Percentiles rank a stretch among this genome's conserved stretches.
Evolutionary conservation across 495 filamentous ascomycete genomes (phyloP).

Genomic region (Bathelium albidoporum): DNA sequence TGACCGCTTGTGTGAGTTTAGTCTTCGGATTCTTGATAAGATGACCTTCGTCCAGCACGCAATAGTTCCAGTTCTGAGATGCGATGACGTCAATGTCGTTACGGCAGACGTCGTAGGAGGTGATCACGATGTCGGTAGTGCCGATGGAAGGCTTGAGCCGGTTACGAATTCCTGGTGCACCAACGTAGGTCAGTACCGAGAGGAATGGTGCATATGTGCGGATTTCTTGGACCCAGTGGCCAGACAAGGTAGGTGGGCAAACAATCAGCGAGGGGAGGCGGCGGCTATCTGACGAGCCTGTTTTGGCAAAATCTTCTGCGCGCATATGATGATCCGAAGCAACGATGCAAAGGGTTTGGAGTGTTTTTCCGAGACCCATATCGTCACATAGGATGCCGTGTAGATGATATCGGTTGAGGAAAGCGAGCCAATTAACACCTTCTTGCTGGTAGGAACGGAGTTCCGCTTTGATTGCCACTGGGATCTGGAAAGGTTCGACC

Average conservation of each 20-base stretch:
- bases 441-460: conserved; percentile 96
- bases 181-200: conserved; percentile 77
- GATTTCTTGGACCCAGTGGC: conserved; percentile 98
- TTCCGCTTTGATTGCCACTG: conserved; percentile 92
- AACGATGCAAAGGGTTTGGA: conserved; percentile 96
- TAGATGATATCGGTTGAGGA: conserved; percentile 94
- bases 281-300: conserved; percentile 61
- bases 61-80: conserved; percentile 88
- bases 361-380: conserved; percentile 96
- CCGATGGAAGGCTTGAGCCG: conserved; percentile 55
- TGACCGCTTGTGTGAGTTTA: conserved; percentile 85
- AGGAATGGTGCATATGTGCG: conserved; percentile 91
- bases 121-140: conserved; percentile 83
- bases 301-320: conserved; percentile 77
- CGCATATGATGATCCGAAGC: conserved; percentile 93
- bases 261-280: conserved; percentile 86
- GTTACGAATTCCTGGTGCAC: conserved; percentile 68
- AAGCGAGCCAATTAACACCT: conserved; percentile 96
- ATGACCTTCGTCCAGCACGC: conserved; percentile 93
- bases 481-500: conserved; percentile 85
- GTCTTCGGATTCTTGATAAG: conserved; percentile 97
- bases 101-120: conserved; percentile 92
- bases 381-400: conserved; percentile 98
- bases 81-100: conserved; percentile 83
- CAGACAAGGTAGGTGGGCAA: conserved; percentile 93